These are phyloP conservation scores for Closterium sp. DNA, from an alignment of 139 green algal species.

Conservation along the genomic window DNA sequence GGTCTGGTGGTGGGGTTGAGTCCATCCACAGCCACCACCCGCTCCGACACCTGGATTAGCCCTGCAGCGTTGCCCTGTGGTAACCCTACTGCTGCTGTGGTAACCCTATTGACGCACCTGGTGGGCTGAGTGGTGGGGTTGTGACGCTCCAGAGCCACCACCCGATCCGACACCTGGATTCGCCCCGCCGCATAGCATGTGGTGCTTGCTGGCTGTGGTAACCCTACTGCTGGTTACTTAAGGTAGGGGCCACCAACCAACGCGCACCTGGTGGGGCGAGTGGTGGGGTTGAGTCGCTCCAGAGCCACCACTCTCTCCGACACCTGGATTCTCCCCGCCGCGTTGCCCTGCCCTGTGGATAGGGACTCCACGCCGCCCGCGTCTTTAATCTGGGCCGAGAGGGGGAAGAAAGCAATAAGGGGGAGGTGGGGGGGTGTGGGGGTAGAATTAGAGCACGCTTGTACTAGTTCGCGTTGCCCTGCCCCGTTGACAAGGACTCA, in stretches of 20 bases:
- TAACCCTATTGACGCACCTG: constrained; percentile 11
- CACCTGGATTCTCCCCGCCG: background rate
- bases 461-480: background rate
- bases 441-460: background rate
- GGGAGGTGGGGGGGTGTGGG: background rate
- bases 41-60: background rate
- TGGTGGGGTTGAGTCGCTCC: background rate
- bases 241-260: too few species aligned
- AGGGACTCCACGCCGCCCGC: constrained; percentile 33
- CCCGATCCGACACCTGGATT: constrained; percentile 33
- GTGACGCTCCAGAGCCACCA: constrained; percentile 46
- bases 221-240: background rate
- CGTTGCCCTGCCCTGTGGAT: background rate
- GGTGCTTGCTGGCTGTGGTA: too few species aligned
- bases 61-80: background rate
- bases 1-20: background rate
- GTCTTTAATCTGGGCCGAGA: constrained; percentile 28
- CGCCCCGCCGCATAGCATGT: background rate
- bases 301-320: background rate
- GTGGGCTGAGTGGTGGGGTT: constrained; percentile 40
- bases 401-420: background rate
- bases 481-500: too few species aligned
- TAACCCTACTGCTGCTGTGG: too few species aligned
- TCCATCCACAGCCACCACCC: background rate
- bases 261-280: background rate